These are phyloP conservation scores for Circinella minor DNA, from an alignment of 371 early-diverging fungal species.

Conservation along the genomic window DNA sequence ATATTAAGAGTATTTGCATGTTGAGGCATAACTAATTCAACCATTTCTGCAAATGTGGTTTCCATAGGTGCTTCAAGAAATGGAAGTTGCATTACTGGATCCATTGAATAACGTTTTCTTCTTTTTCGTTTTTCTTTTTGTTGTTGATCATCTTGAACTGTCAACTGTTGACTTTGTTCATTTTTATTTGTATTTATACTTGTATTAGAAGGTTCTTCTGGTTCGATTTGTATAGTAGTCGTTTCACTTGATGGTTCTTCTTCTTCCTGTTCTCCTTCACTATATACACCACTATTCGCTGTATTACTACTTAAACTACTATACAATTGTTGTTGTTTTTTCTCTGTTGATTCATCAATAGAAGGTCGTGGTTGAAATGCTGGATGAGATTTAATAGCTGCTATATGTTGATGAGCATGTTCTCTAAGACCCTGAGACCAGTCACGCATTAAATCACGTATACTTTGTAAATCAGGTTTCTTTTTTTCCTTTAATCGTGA, in stretches of 20 bases:
- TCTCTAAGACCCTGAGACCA: slow-evolving; percentile 49
- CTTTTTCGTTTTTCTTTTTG: slow-evolving; percentile 23
- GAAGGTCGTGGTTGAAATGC: slow-evolving; percentile 22
- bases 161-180: background rate
- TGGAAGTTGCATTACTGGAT: slow-evolving; percentile 31
- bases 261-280: background rate
- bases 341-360: too few species aligned
- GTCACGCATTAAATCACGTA: slow-evolving; percentile 40
- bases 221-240: background rate
- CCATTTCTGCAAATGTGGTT: slow-evolving; percentile 67
- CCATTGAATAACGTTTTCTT: slow-evolving; percentile 42
- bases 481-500: slow-evolving; percentile 32
- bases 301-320: background rate
- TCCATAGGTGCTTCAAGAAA: slow-evolving; percentile 40
- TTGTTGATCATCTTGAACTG: background rate
- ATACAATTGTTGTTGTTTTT: too few species aligned
- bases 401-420: slow-evolving; percentile 30
- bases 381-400: slow-evolving; percentile 45
- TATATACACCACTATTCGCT: background rate
- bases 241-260: slow-evolving; percentile 10
- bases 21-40: slow-evolving; percentile 75
- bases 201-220: too few species aligned
- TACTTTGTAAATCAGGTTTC: slow-evolving; percentile 19
- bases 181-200: background rate
- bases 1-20: slow-evolving; percentile 76